phyloP scores from a whole-genome alignment of 2,329 filamentous ascomycete species.

The Pseudogymnoascus pannorum region DNA sequence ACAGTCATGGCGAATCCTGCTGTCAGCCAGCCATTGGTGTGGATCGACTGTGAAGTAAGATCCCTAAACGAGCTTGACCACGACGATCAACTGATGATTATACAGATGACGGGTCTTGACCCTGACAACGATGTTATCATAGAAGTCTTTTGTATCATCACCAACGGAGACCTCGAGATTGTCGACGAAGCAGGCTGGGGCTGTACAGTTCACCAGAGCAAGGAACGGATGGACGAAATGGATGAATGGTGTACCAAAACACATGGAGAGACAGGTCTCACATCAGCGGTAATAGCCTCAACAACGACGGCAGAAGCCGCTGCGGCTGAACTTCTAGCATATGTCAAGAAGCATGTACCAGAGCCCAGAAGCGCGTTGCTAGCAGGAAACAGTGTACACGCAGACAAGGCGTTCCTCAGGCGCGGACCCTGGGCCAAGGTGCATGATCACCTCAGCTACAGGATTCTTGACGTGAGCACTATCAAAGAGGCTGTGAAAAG shows the following conservation, averaged over 20 bases:
- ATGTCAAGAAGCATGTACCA: constrained; percentile 68
- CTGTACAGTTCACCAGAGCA: constrained; percentile 65
- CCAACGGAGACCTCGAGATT: constrained; percentile 68
- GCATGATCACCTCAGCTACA: constrained; percentile 73
- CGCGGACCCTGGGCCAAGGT: constrained; percentile 67
- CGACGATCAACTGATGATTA: neutral
- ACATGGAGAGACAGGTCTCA: constrained; percentile 76
- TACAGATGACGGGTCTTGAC: constrained; percentile 88
- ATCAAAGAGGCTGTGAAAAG: constrained; percentile 84
- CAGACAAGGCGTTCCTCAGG: constrained; percentile 74
- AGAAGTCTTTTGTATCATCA: constrained; percentile 88
- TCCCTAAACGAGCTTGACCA: neutral
- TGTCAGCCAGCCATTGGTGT: constrained; percentile 22
- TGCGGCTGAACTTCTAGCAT: constrained; percentile 64
- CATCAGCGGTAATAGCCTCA: constrained; percentile 65
- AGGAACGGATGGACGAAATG: constrained; percentile 67
- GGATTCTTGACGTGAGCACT: constrained; percentile 84
- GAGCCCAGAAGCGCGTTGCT: constrained; percentile 61
- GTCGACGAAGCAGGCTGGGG: constrained; percentile 75
- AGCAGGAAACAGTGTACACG: constrained; percentile 90
- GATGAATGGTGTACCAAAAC: constrained; percentile 81
- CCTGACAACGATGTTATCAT: constrained; percentile 75
- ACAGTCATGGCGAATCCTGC: neutral
- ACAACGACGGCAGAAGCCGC: constrained; percentile 65
- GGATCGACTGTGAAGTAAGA: constrained; percentile 29